Conservation (phyloP, 208 protist genomes). For the Leishmania aethiopica region DNA sequence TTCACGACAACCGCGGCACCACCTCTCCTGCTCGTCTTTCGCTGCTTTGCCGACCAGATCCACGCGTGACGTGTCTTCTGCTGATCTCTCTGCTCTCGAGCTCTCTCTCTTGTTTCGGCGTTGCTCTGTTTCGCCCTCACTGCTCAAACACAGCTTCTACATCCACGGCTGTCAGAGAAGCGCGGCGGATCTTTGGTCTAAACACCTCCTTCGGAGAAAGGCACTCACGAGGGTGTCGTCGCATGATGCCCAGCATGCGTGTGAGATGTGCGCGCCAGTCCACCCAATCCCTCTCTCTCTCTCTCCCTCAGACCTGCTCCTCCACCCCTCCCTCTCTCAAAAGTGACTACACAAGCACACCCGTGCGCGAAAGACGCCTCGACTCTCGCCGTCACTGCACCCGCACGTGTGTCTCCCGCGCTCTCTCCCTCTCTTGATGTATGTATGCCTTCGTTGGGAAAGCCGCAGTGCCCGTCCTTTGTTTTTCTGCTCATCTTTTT, state of each 20-base stretch:
- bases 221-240: neutral
- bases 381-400: neutral
- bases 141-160: neutral
- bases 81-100: neutral
- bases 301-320: neutral
- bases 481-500: neutral
- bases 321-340: neutral
- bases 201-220: neutral
- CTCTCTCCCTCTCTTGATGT: neutral
- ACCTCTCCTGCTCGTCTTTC: slow-evolving; percentile 13
- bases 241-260: neutral
- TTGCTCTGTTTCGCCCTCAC: neutral
- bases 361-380: neutral
- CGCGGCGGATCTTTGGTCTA: neutral
- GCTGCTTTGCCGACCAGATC: neutral
- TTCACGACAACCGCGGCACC: neutral
- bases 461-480: neutral
- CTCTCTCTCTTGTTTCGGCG: neutral
- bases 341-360: neutral
- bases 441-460: neutral
- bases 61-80: neutral
- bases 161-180: neutral
- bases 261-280: neutral
- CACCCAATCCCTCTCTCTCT: neutral
- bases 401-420: no score